Evolutionary conservation across 768 basidiomycete genomes (phyloP).

Genomic region (Trametes meyenii): DNA sequence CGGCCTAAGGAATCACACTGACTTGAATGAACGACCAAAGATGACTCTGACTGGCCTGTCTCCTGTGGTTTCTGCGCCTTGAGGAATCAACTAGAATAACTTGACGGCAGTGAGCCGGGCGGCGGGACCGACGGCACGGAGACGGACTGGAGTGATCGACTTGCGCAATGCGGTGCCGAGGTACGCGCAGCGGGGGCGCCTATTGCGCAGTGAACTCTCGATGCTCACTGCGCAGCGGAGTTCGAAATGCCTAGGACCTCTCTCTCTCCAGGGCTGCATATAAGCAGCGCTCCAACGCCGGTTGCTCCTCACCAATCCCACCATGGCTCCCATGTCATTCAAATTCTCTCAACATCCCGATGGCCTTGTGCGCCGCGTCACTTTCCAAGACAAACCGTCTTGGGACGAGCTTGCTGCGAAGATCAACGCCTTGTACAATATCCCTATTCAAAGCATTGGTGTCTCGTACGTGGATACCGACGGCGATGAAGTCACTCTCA

Average conservation of each 20-base stretch:
- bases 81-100: background rate
- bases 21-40: background rate
- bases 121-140: conserved; percentile 5
- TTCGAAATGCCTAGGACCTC: conserved; percentile 17
- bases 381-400: conserved; percentile 52
- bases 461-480: conserved; percentile 76
- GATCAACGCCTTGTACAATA: conserved; percentile 56
- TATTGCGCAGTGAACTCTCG: conserved; percentile 7
- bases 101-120: background rate
- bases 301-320: conserved; percentile 27
- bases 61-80: no score
- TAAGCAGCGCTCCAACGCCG: conserved; percentile 3
- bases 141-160: conserved; percentile 9
- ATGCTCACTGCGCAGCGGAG: conserved; percentile 28
- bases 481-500: conserved; percentile 76
- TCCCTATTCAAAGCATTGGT: conserved; percentile 60
- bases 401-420: conserved; percentile 62
- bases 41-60: background rate
- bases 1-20: background rate
- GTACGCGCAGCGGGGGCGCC: conserved; percentile 18
- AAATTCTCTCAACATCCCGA: conserved; percentile 59
- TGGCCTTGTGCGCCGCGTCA: conserved; percentile 61
- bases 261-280: conserved; percentile 8
- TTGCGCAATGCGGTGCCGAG: conserved; percentile 23
- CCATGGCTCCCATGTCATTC: conserved; percentile 58